These are phyloP conservation scores for Trametes versicolor DNA, from an alignment of 1,284 basidiomycete genomes.

Conservation along the genomic window DNA sequence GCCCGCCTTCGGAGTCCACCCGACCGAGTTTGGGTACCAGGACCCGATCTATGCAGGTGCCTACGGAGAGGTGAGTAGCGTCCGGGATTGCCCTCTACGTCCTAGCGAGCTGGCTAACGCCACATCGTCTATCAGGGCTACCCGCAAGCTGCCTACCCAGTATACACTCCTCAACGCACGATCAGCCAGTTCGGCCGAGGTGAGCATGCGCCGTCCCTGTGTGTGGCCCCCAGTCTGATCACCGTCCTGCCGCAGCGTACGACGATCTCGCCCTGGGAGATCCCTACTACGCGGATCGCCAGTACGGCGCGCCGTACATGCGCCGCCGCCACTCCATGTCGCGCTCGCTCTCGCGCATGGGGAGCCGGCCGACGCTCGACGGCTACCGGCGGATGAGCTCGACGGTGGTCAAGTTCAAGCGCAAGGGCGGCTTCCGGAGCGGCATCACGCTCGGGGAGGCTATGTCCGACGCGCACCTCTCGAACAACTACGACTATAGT, in stretches of 20 bases:
- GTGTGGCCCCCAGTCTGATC: conserved; percentile 3
- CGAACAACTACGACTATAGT: conserved; percentile 66
- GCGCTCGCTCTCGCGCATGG: conserved; percentile 51
- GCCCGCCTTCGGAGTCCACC: conserved; percentile 38
- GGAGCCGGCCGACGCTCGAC: conserved; percentile 45
- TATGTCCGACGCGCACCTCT: conserved; percentile 69
- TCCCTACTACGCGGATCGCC: conserved; percentile 39
- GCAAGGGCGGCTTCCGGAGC: conserved; percentile 70
- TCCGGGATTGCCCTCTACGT: too few relatives aligned
- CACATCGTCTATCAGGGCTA: conserved; percentile 32
- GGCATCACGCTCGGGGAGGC: conserved; percentile 77
- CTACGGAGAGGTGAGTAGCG: conserved; percentile 40
- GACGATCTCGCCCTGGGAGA: conserved; percentile 53
- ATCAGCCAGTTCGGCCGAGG: conserved; percentile 40
- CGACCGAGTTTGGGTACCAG: conserved; percentile 36
- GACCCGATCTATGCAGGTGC: conserved; percentile 38
- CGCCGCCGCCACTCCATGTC: conserved; percentile 67
- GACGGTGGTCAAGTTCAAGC: conserved; percentile 73
- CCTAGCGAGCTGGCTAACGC: too few relatives aligned
- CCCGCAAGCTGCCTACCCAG: conserved; percentile 35
- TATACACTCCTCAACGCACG: conserved; percentile 38
- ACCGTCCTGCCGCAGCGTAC: conserved; percentile 49
- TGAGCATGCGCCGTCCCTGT: conserved; percentile 43
- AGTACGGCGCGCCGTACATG: conserved; percentile 44
- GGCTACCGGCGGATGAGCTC: conserved; percentile 55